phyloP scores from a whole-genome alignment of 352 stramenopile genomes.

The Aphanomyces euteiches region DNA sequence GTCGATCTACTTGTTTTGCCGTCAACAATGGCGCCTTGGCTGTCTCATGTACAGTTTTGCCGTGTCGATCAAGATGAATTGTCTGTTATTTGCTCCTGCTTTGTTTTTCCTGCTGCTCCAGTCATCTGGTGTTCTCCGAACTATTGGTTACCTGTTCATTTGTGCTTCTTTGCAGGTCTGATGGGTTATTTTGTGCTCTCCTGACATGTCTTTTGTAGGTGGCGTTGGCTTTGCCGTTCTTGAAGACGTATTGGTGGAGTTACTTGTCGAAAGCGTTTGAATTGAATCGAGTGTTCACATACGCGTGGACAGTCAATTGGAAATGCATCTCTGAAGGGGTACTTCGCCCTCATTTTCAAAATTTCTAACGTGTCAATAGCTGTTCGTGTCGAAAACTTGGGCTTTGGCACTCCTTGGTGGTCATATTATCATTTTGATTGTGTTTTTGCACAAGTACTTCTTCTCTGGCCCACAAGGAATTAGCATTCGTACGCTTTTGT shows the following conservation, averaged over 20 bases:
- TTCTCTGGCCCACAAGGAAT: slow-evolving; percentile 39
- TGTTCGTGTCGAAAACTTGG: slow-evolving; percentile 67
- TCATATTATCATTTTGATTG: slow-evolving; percentile 67
- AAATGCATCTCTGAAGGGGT: slow-evolving; percentile 83
- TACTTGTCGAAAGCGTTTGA: slow-evolving; percentile 98
- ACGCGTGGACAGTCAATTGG: slow-evolving; percentile 99
- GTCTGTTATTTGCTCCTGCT: slow-evolving; percentile 95
- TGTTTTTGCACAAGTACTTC: slow-evolving; percentile 82
- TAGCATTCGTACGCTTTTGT: slow-evolving; percentile 62
- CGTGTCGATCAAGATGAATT: slow-evolving; percentile 99
- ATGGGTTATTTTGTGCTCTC: background rate
- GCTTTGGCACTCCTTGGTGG: slow-evolving; percentile 51
- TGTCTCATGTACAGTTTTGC: slow-evolving; percentile 94
- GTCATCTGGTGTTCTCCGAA: slow-evolving; percentile 71
- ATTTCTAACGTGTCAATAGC: slow-evolving; percentile 19
- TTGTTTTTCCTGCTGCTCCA: slow-evolving; percentile 95
- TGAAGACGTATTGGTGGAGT: slow-evolving; percentile 90
- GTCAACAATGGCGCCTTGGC: slow-evolving; percentile 80
- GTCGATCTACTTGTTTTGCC: slow-evolving; percentile 84
- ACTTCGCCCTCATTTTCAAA: background rate
- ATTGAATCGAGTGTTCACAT: slow-evolving; percentile 96
- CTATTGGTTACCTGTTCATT: slow-evolving; percentile 83
- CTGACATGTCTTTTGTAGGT: slow-evolving; percentile 67
- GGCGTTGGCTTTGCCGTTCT: slow-evolving; percentile 91
- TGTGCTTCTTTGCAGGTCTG: slow-evolving; percentile 86